Evolutionary conservation across 306 rosid species (phyloP), one percentile per base, ranked within the genome.

Genomic region (Trichosanthes truncata): DNA sequence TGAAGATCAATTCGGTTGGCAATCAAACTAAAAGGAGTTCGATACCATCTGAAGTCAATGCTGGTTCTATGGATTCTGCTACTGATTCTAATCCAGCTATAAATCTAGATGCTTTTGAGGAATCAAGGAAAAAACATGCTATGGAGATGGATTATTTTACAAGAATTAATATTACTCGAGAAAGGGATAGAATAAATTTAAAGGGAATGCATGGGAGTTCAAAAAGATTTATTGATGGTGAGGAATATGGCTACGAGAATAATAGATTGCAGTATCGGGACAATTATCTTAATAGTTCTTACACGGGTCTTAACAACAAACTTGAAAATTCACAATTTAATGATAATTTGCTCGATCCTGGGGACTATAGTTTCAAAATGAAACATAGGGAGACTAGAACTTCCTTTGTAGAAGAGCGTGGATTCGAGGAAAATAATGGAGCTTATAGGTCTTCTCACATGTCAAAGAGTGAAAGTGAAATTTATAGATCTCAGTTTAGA

Each of bases 391-490:
- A 85, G 83, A 86, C 84, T 52, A 88, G 87, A 81, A 83, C 92
- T 60, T 89, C 97, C 63, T 74, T 87, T 82, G 52, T 85, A 20
- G 92, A 45, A 65, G 92, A 92, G 83, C 88, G 85, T 79, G 68
- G 82, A 80, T 82, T 87, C 59, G 66, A 86, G 80, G 74, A 25
- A 80, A 83, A 81, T 71, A 81, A 14, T 20, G 86, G 83, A 76
- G 79, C 82, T 69, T 84, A 71, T 83, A 82, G 84, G 83, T 78
- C 89, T 74, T 85, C 92, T 85, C 81, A 62, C 36, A 63, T 63
- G 43, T 81, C 69, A 18, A 76, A 65, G 68, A 83, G 83, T 7
- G 87, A 86, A 21, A 72, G 80, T 68, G 81, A 79, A 17, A 35
- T 79, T 55, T 73, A 57, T 43, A 84, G 80, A 77, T 84, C 90